phyloP scores from a whole-genome alignment of 129 eudicot species.

The sunflower (Helianthus annuus) region DNA sequence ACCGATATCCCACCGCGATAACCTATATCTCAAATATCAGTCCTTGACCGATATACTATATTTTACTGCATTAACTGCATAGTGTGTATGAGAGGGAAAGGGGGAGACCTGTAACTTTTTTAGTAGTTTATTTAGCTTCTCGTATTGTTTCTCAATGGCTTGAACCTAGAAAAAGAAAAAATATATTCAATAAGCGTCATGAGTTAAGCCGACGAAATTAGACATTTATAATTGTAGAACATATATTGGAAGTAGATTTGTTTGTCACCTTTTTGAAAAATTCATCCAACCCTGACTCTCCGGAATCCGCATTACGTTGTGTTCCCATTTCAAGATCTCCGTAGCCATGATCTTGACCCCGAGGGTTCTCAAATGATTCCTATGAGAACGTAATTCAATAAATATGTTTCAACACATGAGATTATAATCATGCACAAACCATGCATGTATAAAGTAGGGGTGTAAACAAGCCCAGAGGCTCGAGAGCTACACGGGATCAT shows the following conservation, averaged over 20 bases:
- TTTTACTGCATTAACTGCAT: neutral
- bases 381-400: constrained; percentile 31
- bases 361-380: constrained; percentile 79
- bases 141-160: constrained; percentile 84
- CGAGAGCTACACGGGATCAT: too few relatives aligned
- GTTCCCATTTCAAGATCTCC: constrained; percentile 91
- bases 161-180: constrained; percentile 60
- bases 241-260: neutral
- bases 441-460: neutral
- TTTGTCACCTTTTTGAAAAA: constrained; percentile 81
- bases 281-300: constrained; percentile 73
- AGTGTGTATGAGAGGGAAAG: neutral
- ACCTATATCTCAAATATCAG: too few relatives aligned
- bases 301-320: constrained; percentile 52
- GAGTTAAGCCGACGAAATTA: constrained; percentile 12
- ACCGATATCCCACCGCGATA: too few relatives aligned
- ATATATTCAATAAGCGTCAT: neutral
- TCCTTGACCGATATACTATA: too few relatives aligned
- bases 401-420: neutral
- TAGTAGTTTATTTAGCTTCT: constrained; percentile 69
- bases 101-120: constrained; percentile 74
- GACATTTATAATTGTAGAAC: neutral
- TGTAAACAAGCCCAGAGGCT: too few relatives aligned
- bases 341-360: constrained; percentile 55
- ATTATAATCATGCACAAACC: neutral